Percentiles rank a stretch among this genome's conserved stretches.
These are phyloP conservation scores for Aspergillus costaricaensis DNA, from an alignment of 2,329 filamentous ascomycete species.

Conservation along the genomic window DNA sequence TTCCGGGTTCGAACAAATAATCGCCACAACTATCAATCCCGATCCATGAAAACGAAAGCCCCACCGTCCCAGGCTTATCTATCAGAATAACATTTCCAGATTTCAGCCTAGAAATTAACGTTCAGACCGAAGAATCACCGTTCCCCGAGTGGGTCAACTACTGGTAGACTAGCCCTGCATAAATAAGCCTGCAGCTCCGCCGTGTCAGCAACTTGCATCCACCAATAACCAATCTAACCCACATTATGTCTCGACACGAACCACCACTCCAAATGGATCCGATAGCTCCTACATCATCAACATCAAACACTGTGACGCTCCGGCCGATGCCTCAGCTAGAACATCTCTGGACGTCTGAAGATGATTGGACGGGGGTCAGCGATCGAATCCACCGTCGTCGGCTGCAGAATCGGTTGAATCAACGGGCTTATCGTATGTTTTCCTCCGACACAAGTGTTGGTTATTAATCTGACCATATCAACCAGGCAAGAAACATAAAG, in stretches of 20 bases:
- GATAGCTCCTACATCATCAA: neutral
- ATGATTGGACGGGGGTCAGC: constrained; percentile 31
- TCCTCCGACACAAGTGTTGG: too few species aligned
- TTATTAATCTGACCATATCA: neutral
- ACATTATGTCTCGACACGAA: neutral
- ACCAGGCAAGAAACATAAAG: neutral
- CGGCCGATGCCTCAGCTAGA: constrained; percentile 21
- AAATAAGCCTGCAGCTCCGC: neutral
- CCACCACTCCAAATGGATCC: neutral
- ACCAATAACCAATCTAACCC: neutral
- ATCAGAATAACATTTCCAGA: too few species aligned
- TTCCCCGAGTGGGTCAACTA: neutral
- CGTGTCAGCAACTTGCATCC: constrained; percentile 12
- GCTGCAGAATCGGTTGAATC: constrained; percentile 33
- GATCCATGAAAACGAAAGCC: too few species aligned
- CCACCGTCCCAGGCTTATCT: too few species aligned
- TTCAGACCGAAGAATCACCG: too few species aligned
- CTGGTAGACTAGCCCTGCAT: constrained; percentile 6
- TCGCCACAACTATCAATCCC: too few species aligned
- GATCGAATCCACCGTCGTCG: constrained; percentile 25
- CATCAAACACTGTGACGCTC: neutral
- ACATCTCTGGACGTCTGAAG: constrained; percentile 12
- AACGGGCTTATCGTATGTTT: constrained; percentile 25
- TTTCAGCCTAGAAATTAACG: too few species aligned
- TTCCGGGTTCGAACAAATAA: too few species aligned